Percentiles rank a stretch among this genome's conserved stretches.
phyloP scores from a whole-genome alignment of 2,329 filamentous ascomycete genomes.

The Fusarium sororula region DNA sequence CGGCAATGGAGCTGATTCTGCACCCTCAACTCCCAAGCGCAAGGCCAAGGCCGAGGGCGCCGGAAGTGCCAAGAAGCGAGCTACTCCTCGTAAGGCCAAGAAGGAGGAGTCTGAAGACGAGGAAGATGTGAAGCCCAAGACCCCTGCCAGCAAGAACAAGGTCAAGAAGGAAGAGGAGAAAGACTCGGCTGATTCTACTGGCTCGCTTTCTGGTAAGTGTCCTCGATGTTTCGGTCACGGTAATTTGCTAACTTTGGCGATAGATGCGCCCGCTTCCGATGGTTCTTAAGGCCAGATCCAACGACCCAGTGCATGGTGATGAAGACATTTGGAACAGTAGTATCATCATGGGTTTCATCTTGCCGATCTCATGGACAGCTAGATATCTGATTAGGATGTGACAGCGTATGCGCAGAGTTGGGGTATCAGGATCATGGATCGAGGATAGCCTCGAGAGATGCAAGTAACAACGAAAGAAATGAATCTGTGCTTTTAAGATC shows the following conservation, averaged over 20 bases:
- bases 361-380: conserved; percentile 14
- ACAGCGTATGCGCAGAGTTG: conserved; percentile 8
- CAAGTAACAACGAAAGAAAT: background rate
- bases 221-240: background rate
- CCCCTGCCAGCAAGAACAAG: conserved; percentile 17
- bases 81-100: conserved; percentile 36
- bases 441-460: conserved; percentile 1
- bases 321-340: background rate
- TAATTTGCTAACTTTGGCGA: background rate
- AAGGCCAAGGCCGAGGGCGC: conserved; percentile 38
- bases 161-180: conserved; percentile 36
- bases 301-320: background rate
- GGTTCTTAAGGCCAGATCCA: conserved; percentile 8
- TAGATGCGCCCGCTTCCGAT: conserved; percentile 30
- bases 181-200: conserved; percentile 13
- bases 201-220: conserved; percentile 34
- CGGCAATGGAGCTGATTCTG: background rate
- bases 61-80: conserved; percentile 42
- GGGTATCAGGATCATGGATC: conserved; percentile 16
- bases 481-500: background rate
- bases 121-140: conserved; percentile 33
- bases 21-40: conserved; percentile 43
- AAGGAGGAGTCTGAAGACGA: conserved; percentile 42
- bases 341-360: background rate
- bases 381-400: conserved; percentile 31